Base-by-base conservation (phyloP, 1,284 basidiomycete species). In the Exobasidium rhododendri region DNA sequence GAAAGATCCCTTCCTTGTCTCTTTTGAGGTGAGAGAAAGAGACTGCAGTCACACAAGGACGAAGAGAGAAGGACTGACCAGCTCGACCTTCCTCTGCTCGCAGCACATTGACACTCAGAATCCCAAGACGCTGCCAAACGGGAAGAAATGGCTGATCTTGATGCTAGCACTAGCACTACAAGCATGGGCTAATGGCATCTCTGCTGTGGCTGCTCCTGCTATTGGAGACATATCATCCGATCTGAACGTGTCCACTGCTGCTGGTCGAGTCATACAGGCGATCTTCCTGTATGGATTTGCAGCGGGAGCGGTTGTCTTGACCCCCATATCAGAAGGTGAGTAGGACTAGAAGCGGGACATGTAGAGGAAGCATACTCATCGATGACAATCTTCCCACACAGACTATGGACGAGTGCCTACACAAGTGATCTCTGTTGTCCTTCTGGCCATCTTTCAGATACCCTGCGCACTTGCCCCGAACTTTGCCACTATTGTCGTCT, bases 271-370 rank as follows among this genome's bases (percentile, higher is more conserved):
- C 7, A 51, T 59, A n/a, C 60, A 62, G 44, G 73, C 73, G 4
- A 58, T 75, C 26, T 75, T 65, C 40, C 64, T 75, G 28, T 73
- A 70, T 46, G 72, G 69, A 3, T 72, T 71, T 40, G 69, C 66
- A 7, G 4, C 68, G 1, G 69, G 66, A 2, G 65, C 67, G 14
- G 52, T 72, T 40, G 31, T 68, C 20, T 54, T 63, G 2, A 70
- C 73, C 6, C 73, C 73, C 0, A 46, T 73, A 7, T 69, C 67
- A 3, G 73, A 75, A 40, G 73, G 35, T 40, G 35, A 40, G 35
- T 7, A 7, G 17, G 10, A 40, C n/a, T n/a, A n/a, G n/a, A n/a
- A n/a, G n/a, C n/a, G n/a, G n/a, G n/a, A n/a, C n/a, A n/a, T n/a
- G n/a, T n/a, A n/a, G n/a, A n/a, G n/a, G n/a, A n/a, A n/a, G n/a